Evolutionary conservation across 1,284 basidiomycete species (phyloP), one percentile per base, ranked within the genome.

Genomic region (Naganishia liquefaciens): DNA sequence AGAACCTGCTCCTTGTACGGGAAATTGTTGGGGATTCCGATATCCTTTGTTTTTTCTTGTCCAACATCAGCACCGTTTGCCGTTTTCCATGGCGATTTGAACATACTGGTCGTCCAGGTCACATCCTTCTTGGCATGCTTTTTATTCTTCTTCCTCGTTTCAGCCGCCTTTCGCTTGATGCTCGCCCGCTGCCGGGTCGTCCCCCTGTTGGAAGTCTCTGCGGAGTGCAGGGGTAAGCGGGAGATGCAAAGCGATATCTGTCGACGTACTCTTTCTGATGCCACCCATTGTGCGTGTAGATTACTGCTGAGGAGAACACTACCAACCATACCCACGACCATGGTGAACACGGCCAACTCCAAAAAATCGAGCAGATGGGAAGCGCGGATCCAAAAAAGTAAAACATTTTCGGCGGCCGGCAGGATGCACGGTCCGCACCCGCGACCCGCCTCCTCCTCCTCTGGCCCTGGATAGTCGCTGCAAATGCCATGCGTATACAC

Each of bases 1-100:
- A 99, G 83, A 65, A 99, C 88, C 79, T 95, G 88, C 76, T 97
- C 95, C 82, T 98, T 99, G 85, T 89, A 96, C 3, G 94, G 95
- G 81, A 94, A 96, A 68, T 87, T 88, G 80, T 90, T 96, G n/a
- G 95, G 95, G 68, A 99, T 95, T 53, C 96, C 96, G 28, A 90
- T 91, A 76, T 99, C 95, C 77, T 87, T 83, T 84, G 91, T 79
- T 82, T 86, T 76, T 84, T 87, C 82, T 90, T 84, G 84, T 17
- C n/a, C 23, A 44, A 42, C 46, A 52, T 64, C 42, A 64, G 63
- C 43, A 25, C 46, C 11, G 13, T n/a, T n/a, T 27, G 44, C 37
- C n/a, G 5, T 33, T 5, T 21, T 6, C 44, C 46, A 17, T 28
- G 13, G 37, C 39, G 43, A 63, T 3, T 28, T 64, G n/a, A 13